A percentile compares a stretch with the other conserved stretches of the same genome.
These are phyloP conservation scores for Ilex asprella DNA, from an alignment of 257 asterid genomes.

Conservation along the genomic window DNA sequence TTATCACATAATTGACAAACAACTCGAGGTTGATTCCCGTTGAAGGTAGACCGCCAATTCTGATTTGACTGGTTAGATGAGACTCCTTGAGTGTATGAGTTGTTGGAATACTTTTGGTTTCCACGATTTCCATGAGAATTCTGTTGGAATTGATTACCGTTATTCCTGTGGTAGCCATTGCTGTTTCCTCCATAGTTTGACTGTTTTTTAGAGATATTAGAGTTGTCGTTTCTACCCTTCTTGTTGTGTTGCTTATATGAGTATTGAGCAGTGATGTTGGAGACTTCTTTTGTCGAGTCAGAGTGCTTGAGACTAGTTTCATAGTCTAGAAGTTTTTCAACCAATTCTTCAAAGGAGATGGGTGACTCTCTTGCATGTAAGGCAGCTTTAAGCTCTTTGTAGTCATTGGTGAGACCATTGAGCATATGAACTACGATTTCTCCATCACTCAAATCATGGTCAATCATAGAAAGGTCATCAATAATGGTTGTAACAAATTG, in stretches of 20 bases:
- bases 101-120: not conserved
- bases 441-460: not conserved
- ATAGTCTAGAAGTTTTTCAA: not conserved
- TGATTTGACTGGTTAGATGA: not conserved
- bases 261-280: no score
- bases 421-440: not conserved
- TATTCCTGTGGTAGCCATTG: not conserved
- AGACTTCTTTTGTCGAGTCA: no score
- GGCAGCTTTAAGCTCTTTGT: not conserved
- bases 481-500: no score
- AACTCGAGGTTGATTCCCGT: not conserved
- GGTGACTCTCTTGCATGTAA: not conserved
- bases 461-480: not conserved
- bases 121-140: not conserved
- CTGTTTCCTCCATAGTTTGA: not conserved
- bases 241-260: not conserved
- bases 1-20: not conserved
- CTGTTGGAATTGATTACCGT: not conserved
- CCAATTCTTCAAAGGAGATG: not conserved
- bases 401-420: not conserved
- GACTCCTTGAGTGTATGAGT: no score
- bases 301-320: not conserved
- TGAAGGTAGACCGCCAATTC: not conserved
- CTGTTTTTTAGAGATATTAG: not conserved
- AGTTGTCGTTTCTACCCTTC: not conserved